phyloP scores from a whole-genome alignment of 345 rosid species.

The Bretschneidera sinensis region DNA sequence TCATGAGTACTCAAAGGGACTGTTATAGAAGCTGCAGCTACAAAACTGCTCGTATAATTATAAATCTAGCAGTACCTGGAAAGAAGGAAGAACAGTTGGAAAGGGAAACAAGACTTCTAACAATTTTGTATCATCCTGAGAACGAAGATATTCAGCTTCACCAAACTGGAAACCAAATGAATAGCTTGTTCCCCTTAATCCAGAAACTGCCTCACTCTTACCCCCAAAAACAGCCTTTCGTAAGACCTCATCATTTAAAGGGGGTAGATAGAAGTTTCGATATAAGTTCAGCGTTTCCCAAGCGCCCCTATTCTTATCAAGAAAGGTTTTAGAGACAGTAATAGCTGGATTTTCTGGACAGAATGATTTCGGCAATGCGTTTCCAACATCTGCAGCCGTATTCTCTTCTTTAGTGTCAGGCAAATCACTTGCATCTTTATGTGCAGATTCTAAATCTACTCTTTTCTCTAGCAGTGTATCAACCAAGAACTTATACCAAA shows the following conservation, averaged over 20 bases:
- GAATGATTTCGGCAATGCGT: conserved; percentile 39
- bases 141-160: conserved; percentile 50
- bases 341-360: conserved; percentile 79
- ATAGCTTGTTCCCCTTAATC: conserved; percentile 59
- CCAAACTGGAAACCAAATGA: conserved; percentile 71
- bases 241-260: conserved; percentile 66
- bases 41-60: conserved; percentile 16
- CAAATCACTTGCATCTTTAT: conserved; percentile 24
- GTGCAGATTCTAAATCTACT: conserved; percentile 27
- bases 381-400: conserved; percentile 17
- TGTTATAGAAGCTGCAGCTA: background rate
- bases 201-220: conserved; percentile 26
- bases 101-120: conserved; percentile 81
- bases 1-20: conserved; percentile 12
- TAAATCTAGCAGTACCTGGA: conserved; percentile 46
- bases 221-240: conserved; percentile 60
- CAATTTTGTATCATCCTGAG: conserved; percentile 48
- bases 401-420: conserved; percentile 20
- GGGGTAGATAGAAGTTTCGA: conserved; percentile 54
- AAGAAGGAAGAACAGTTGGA: conserved; percentile 88
- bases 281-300: conserved; percentile 59
- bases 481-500: conserved; percentile 52
- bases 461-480: conserved; percentile 41
- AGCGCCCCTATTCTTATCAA: conserved; percentile 42
- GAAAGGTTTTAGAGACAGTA: conserved; percentile 51